Base-by-base conservation (phyloP, 2,329 filamentous ascomycete species). In the Hyphodiscus sp. region DNA sequence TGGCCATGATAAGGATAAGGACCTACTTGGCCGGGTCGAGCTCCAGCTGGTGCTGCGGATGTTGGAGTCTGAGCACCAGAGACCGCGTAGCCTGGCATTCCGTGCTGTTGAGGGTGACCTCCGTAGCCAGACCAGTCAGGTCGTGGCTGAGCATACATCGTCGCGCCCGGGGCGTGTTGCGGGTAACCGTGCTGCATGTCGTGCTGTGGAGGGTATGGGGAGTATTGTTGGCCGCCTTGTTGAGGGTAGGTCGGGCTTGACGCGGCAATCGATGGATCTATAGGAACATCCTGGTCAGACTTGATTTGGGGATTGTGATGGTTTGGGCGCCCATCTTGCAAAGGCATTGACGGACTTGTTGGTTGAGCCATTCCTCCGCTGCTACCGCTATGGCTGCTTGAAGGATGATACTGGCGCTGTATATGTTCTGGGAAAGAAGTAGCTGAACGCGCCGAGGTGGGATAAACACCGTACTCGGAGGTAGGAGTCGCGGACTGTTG, bases 181-280 rank as follows among this genome's bases (percentile, higher is more conserved):
- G 79, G 76, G 65, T 91, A 90, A 66, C 80, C 81, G 65, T 95
- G 88, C 65, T 85, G 78, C 87, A 96, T 94, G 64, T 95, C 89
- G 78, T 91, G 86, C 62, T 84, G 85, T 61, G 85, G 85, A 54
- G 87, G 83, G 74, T 96, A 96, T 38, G 91, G 89, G 64, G 91
- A 92, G 73, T 95, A 95, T 70, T 87, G 33, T n/a, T 38, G 85
- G 58, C 79, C 76, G 66, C 54, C 58, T 60, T 83, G 81, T 61
- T 90, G 87, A 65, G 89, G 82, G 71, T 95, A 96, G 66, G 89
- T 91, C 57, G 92, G 91, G 79, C 90, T 96, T 69, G 90, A 88
- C 67, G 89, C 86, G 73, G 91, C 88, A 72, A 96, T 96, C 73
- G 91, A 95, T 69, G 91, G 91, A 95, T 96, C 92, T 96, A 95